Base-by-base conservation (phyloP, 768 basidiomycete species). In the Leccinum imitatum region DNA sequence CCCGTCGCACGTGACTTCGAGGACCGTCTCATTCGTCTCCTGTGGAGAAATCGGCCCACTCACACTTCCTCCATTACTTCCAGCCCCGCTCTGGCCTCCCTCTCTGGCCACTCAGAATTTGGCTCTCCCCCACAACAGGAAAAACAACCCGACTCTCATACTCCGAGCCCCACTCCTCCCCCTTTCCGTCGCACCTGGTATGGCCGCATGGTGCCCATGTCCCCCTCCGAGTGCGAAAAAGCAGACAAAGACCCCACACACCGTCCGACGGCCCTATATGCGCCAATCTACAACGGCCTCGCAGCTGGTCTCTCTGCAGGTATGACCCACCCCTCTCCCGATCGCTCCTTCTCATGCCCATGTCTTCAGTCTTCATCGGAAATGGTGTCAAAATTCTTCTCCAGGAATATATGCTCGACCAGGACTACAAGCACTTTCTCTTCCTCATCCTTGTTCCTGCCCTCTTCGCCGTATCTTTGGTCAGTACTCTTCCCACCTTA, bases 371-470 rank as follows among this genome's bases (percentile, higher is more conserved):
- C 37, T 89, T 90, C 67, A 78, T 88, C 13, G 84, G 86, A 0
- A 87, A 84, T 65, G 85, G 85, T 51, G 50, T 88, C 66, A 85
- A 83, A 62, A 83, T 80, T 4, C 69, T 94, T 39, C 61, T 94
- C 9, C 69, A 76, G 21, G 83, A 85, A 67, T 83, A 76, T 63
- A 58, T 76, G 58, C 77, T 84, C 53, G 85, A 86, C 50, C 63
- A 71, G 76, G 79, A 61, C 69, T 65, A 69, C 66, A 54, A 73
- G 72, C 63, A 83, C 81, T 69, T 78, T 30, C 4, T 75, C 25
- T 76, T 86, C 50, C 66, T 78, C 51, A 70, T 72, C 19, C 63
- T 78, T 52, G 55, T 78, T 31, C 83, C 78, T 23, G 59, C 76
- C 19, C 70, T 81, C 0, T 82, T 80, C 62, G 75, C 78, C 47